phyloP scores from a whole-genome alignment of 1,284 basidiomycete genomes.

The Exobasidium rhododendri region DNA sequence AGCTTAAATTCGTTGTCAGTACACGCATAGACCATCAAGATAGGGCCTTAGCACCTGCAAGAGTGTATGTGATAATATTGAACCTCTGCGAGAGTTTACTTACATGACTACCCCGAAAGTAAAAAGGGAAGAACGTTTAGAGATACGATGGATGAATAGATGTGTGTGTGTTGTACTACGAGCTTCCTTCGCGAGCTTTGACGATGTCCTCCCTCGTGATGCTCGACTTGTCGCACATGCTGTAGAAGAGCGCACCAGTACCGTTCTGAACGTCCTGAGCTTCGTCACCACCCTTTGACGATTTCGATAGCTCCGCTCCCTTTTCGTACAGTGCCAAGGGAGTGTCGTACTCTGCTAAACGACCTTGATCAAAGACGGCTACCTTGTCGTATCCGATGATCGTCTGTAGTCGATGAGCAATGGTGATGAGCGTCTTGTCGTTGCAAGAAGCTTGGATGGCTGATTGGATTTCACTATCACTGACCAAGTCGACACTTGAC shows the following conservation, averaged over 20 bases:
- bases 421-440: conserved; percentile 57
- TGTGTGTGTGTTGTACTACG: too few relatives aligned
- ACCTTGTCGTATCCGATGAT: conserved; percentile 82
- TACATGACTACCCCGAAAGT: too few relatives aligned
- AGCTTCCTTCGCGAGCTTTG: not conserved
- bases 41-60: too few relatives aligned
- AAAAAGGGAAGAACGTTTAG: too few relatives aligned
- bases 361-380: conserved; percentile 76
- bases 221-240: conserved; percentile 27
- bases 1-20: too few relatives aligned
- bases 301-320: not conserved
- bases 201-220: conserved; percentile 10
- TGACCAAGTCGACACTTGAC: conserved; percentile 71
- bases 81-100: too few relatives aligned
- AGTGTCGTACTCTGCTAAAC: conserved; percentile 71
- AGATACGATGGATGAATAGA: too few relatives aligned
- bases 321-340: conserved; percentile 66
- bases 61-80: too few relatives aligned
- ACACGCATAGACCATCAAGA: too few relatives aligned
- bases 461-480: conserved; percentile 77
- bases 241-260: conserved; percentile 63
- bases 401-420: conserved; percentile 78
- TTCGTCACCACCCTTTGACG: not conserved
- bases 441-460: conserved; percentile 65
- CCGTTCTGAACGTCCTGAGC: conserved; percentile 26